Percentiles rank a stretch among this genome's conserved stretches.
Evolutionary conservation across 2,329 filamentous ascomycete species (phyloP).

Genomic region (Alternaria novae-zelandiae): DNA sequence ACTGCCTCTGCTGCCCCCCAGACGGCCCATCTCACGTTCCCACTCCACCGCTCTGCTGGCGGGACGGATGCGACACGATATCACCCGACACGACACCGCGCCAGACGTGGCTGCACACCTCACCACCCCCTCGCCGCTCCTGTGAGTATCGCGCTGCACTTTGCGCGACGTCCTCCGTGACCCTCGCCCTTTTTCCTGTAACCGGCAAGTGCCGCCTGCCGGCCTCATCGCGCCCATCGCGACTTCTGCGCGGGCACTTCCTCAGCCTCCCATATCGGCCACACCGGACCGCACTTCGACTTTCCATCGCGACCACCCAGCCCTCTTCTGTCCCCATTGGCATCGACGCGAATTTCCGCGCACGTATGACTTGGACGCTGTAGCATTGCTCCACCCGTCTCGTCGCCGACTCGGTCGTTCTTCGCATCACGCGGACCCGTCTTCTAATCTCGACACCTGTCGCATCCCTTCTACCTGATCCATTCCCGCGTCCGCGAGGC

Average conservation of each 20-base stretch:
- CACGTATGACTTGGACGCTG: constrained; percentile 21
- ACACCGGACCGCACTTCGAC: constrained; percentile 2
- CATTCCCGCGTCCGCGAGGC: constrained; percentile 17
- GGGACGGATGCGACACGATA: constrained; percentile 46
- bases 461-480: constrained; percentile 8
- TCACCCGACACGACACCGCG: constrained; percentile 32
- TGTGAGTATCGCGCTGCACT: constrained; percentile 32
- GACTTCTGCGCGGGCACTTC: constrained; percentile 24
- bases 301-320: constrained; percentile 4
- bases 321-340: not conserved
- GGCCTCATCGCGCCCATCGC: constrained; percentile 28
- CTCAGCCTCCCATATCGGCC: constrained; percentile 9
- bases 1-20: constrained; percentile 32
- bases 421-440: constrained; percentile 4
- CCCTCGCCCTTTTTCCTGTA: constrained; percentile 27
- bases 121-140: constrained; percentile 16
- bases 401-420: constrained; percentile 6
- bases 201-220: constrained; percentile 34
- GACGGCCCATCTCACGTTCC: constrained; percentile 18
- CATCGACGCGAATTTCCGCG: constrained; percentile 11
- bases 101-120: constrained; percentile 27
- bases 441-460: constrained; percentile 1
- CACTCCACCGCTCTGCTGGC: constrained; percentile 32
- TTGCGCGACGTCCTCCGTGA: constrained; percentile 19
- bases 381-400: constrained; percentile 9